Conservation (phyloP, 352 stramenopile species). For the Phytopythium sindhum region DNA sequence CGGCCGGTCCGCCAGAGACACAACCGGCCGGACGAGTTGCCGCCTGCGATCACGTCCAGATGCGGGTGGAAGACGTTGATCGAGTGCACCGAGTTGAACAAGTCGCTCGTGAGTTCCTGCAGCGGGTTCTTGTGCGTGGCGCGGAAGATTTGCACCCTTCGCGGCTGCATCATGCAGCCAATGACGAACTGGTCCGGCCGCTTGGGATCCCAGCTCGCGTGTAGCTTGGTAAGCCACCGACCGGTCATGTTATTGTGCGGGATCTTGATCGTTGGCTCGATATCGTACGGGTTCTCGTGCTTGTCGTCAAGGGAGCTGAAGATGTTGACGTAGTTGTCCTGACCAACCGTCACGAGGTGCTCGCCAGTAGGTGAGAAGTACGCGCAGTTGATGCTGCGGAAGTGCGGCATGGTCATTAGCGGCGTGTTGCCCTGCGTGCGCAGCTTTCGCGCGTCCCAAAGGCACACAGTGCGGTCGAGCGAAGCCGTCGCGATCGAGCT, state of each 20-base stretch:
- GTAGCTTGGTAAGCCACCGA: constrained; percentile 86
- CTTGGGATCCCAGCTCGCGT: constrained; percentile 80
- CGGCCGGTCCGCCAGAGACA: constrained; percentile 45
- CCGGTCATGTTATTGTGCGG: constrained; percentile 86
- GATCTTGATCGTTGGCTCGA: constrained; percentile 38
- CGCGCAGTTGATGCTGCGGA: constrained; percentile 82
- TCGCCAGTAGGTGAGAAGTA: constrained; percentile 77
- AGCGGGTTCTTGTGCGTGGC: constrained; percentile 62
- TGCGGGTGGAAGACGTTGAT: constrained; percentile 86
- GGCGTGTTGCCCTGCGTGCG: constrained; percentile 34
- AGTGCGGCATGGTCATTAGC: constrained; percentile 58
- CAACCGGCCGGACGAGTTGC: constrained; percentile 74
- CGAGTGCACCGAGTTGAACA: constrained; percentile 80
- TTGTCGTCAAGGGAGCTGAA: constrained; percentile 46
- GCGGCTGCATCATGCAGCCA: constrained; percentile 78
- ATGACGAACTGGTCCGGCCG: constrained; percentile 71
- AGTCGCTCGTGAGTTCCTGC: constrained; percentile 61
- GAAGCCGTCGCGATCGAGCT: constrained; percentile 79
- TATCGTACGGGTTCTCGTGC: constrained; percentile 18
- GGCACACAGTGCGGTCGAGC: constrained; percentile 70
- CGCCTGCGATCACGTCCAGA: constrained; percentile 60
- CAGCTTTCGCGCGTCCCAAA: constrained; percentile 78
- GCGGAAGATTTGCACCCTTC: constrained; percentile 80
- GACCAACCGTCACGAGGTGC: constrained; percentile 75
- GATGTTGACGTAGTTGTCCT: constrained; percentile 79